Evolutionary conservation across 2,329 filamentous ascomycete genomes (phyloP).

Genomic region (Diaporthe sp.): DNA sequence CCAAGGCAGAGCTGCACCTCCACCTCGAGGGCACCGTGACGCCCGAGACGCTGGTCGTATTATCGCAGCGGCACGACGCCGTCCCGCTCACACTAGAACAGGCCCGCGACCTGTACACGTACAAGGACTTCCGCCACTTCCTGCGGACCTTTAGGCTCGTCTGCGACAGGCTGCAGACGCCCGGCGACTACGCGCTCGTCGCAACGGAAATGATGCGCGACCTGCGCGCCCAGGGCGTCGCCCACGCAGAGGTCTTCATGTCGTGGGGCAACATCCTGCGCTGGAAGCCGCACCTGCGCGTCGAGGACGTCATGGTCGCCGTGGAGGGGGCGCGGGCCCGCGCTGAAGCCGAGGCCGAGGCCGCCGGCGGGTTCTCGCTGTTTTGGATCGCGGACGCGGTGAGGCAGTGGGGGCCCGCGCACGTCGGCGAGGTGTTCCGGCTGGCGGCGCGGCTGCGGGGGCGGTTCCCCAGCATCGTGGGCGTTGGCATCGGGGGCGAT

Average conservation of each 20-base stretch:
- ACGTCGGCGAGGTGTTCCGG: slow-evolving; percentile 37
- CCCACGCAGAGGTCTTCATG: slow-evolving; percentile 42
- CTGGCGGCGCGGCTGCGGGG: slow-evolving; percentile 37
- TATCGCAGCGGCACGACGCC: slow-evolving; percentile 42
- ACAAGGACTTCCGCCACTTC: slow-evolving; percentile 41
- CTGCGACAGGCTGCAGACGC: slow-evolving; percentile 39
- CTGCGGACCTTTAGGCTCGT: slow-evolving; percentile 40
- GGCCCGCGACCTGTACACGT: slow-evolving; percentile 42
- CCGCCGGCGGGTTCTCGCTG: slow-evolving; percentile 22
- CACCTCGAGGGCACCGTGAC: slow-evolving; percentile 43
- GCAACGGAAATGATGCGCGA: slow-evolving; percentile 39
- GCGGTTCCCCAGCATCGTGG: slow-evolving; percentile 40
- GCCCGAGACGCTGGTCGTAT: slow-evolving; percentile 40
- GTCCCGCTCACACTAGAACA: slow-evolving; percentile 39
- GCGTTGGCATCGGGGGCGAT: slow-evolving; percentile 41
- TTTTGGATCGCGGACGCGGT: slow-evolving; percentile 40
- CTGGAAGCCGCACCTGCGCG: slow-evolving; percentile 39
- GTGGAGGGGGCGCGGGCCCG: slow-evolving; percentile 32
- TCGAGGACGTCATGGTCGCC: slow-evolving; percentile 41
- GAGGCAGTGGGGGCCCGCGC: slow-evolving; percentile 38
- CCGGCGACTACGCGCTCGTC: slow-evolving; percentile 40
- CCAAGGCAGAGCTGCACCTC: slow-evolving; percentile 42
- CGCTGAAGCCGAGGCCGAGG: slow-evolving; percentile 9
- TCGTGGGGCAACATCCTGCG: slow-evolving; percentile 42
- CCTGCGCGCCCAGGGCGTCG: slow-evolving; percentile 39